phyloP scores from a whole-genome alignment of 2,329 filamentous ascomycete species.

The Colletotrichum sp. region DNA sequence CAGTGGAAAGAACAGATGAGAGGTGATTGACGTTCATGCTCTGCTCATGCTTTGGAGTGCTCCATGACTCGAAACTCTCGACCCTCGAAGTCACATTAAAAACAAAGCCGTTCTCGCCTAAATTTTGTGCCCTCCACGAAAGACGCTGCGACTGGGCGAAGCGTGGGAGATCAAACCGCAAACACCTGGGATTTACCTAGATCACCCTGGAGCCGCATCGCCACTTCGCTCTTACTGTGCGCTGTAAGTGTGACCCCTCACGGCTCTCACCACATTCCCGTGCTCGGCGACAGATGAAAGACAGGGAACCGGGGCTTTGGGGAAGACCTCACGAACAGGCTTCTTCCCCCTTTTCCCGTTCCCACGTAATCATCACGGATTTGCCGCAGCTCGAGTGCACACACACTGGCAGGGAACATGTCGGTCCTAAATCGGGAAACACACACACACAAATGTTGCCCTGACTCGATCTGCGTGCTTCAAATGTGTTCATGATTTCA shows the following conservation, averaged over 20 bases:
- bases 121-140: neutral
- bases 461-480: neutral
- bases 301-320: neutral
- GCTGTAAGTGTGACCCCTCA: neutral
- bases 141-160: conserved; percentile 1
- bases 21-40: neutral
- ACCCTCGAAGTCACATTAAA: neutral
- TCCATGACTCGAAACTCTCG: neutral
- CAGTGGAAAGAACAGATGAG: neutral
- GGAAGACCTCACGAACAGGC: neutral
- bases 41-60: neutral
- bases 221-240: neutral
- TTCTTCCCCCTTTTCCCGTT: neutral
- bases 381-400: neutral
- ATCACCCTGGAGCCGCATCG: conserved; percentile 2
- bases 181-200: conserved; percentile 8
- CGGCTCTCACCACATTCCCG: neutral
- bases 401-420: neutral
- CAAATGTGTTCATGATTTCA: neutral
- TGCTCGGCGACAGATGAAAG: neutral
- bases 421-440: neutral
- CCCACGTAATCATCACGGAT: neutral
- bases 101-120: neutral
- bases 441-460: neutral
- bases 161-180: conserved; percentile 12